Evolutionary conservation across 371 early-diverging fungal genomes (phyloP).

Genomic region (Mucor circinelloides): DNA sequence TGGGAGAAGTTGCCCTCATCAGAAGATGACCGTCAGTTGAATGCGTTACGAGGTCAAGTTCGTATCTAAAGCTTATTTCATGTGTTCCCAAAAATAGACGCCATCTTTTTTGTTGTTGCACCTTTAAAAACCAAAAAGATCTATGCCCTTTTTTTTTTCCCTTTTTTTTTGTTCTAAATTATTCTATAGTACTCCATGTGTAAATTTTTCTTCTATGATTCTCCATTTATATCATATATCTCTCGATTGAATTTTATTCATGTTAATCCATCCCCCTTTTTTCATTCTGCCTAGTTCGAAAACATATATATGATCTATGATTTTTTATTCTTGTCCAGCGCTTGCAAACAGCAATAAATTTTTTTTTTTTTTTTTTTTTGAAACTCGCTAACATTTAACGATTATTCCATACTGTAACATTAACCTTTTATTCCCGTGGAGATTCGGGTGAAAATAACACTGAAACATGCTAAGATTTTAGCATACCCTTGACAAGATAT

Average conservation of each 20-base stretch:
- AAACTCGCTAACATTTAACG: not conserved
- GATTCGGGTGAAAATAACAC: not conserved
- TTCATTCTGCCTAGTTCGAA: not conserved
- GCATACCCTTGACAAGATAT: not conserved
- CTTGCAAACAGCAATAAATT: not conserved
- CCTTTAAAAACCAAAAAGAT: not conserved
- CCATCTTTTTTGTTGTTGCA: not conserved
- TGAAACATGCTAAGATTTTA: not conserved
- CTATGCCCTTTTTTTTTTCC: not conserved
- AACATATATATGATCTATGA: not conserved
- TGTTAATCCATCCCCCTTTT: not conserved
- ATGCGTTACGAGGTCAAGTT: slow-evolving; percentile 39
- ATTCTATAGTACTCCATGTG: not conserved
- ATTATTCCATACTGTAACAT: not conserved
- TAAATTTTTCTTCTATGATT: not conserved
- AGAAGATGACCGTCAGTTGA: slow-evolving; percentile 51
- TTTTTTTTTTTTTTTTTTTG: not conserved
- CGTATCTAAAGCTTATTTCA: slow-evolving; percentile 27
- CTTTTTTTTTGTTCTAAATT: not conserved
- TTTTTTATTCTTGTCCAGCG: not conserved
- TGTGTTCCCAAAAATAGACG: not conserved
- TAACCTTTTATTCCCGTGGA: not conserved
- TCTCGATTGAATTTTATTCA: not conserved
- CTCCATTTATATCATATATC: not conserved
- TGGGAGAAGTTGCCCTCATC: slow-evolving; percentile 44